phyloP scores from a whole-genome alignment of 176 grass and related monocot species.

The Paspalum vaginatum region DNA sequence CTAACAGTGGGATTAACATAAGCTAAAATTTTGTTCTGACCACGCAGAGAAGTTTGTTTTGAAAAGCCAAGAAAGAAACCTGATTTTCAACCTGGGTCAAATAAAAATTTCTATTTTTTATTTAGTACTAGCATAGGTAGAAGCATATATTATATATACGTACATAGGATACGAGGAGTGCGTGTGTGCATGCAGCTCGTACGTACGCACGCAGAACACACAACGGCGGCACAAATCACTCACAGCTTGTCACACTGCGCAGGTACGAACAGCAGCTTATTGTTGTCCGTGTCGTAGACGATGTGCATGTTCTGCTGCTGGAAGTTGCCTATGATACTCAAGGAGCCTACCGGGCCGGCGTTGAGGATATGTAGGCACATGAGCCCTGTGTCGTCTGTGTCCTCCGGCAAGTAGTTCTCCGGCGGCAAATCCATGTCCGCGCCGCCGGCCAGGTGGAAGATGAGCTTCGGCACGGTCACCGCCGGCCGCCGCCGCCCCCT shows the following conservation, averaged over 20 bases:
- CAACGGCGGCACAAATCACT: neutral
- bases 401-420: constrained; percentile 34
- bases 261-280: constrained; percentile 42
- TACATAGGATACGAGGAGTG: too few relatives aligned
- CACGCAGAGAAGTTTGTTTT: too few relatives aligned
- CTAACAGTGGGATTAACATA: too few relatives aligned
- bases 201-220: neutral
- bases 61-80: too few relatives aligned
- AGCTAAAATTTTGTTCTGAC: too few relatives aligned
- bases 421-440: constrained; percentile 49
- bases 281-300: constrained; percentile 52
- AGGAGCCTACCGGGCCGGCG: neutral
- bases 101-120: too few relatives aligned
- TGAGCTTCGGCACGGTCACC: constrained; percentile 44
- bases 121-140: too few relatives aligned
- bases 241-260: constrained; percentile 50
- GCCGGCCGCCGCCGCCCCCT: too few relatives aligned
- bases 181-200: too few relatives aligned
- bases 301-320: constrained; percentile 69
- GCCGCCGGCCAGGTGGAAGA: constrained; percentile 52
- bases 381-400: neutral
- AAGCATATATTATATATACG: too few relatives aligned
- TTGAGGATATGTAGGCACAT: constrained; percentile 37
- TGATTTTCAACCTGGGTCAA: too few relatives aligned
- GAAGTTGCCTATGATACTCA: constrained; percentile 49